Evolutionary conservation across 345 rosid genomes (phyloP).

Genomic region (Murraya koenigii): DNA sequence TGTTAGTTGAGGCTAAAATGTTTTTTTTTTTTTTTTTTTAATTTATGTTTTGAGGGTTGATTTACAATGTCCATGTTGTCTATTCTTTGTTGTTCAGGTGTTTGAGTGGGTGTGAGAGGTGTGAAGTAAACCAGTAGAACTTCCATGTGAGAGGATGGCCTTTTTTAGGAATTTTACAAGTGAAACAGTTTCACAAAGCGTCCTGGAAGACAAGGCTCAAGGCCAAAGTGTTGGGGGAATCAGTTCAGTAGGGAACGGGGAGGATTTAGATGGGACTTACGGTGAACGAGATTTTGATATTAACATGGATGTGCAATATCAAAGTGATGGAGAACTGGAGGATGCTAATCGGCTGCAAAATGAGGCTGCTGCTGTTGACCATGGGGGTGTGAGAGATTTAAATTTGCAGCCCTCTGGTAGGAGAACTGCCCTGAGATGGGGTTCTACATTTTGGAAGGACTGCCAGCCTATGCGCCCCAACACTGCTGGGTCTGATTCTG

Average conservation of each 20-base stretch:
- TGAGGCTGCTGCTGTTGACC: constrained; percentile 35
- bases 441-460: constrained; percentile 95
- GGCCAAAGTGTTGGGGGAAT: constrained; percentile 40
- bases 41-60: background rate
- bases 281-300: constrained; percentile 75
- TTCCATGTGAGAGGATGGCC: constrained; percentile 79
- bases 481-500: constrained; percentile 62
- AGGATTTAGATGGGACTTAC: constrained; percentile 37
- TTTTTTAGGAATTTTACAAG: constrained; percentile 69
- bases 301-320: constrained; percentile 65
- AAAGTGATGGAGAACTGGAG: constrained; percentile 67
- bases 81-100: constrained; percentile 24
- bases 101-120: constrained; percentile 12
- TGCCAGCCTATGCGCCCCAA: constrained; percentile 74
- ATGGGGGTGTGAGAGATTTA: constrained; percentile 37
- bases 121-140: constrained; percentile 7
- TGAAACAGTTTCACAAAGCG: constrained; percentile 54
- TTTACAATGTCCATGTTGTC: background rate
- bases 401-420: constrained; percentile 61
- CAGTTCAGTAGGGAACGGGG: constrained; percentile 45
- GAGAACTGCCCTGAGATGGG: constrained; percentile 77
- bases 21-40: background rate
- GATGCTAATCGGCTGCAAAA: constrained; percentile 44
- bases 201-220: constrained; percentile 61
- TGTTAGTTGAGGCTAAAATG: background rate